Conservation (phyloP, 2,329 filamentous ascomycete genomes). For the Orbilia oligospora region DNA sequence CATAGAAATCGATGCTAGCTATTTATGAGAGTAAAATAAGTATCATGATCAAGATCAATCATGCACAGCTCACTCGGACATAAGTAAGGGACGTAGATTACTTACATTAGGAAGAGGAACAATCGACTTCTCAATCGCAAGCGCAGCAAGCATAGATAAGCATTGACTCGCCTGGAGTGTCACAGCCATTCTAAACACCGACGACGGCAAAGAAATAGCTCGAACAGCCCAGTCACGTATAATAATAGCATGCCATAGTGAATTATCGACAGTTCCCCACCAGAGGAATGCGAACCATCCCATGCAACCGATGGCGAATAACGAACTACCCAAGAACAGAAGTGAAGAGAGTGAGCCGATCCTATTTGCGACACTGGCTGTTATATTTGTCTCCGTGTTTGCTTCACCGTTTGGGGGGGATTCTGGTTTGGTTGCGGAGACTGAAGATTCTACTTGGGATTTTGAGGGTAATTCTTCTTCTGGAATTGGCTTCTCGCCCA, state of each 20-base stretch:
- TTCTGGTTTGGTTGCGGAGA: not conserved
- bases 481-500: no score
- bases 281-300: slow-evolving; percentile 46
- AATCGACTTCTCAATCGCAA: slow-evolving; percentile 33
- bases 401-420: not conserved
- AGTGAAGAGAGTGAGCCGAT: slow-evolving; percentile 9
- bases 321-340: slow-evolving; percentile 21
- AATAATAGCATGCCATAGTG: slow-evolving; percentile 26
- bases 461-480: not conserved
- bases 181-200: slow-evolving; percentile 24
- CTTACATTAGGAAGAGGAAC: slow-evolving; percentile 30
- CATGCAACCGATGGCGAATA: slow-evolving; percentile 32
- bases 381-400: not conserved
- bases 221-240: slow-evolving; percentile 35
- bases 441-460: not conserved
- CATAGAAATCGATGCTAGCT: slow-evolving; percentile 28
- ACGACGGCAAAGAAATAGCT: slow-evolving; percentile 32
- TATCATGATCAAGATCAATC: no score
- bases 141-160: slow-evolving; percentile 45
- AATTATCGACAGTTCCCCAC: slow-evolving; percentile 33
- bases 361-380: not conserved
- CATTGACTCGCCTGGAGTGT: slow-evolving; percentile 21
- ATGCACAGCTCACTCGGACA: no score
- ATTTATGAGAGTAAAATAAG: not conserved
- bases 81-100: no score